Evolutionary conservation across 192 early-diverging fungal species (phyloP), one percentile per base, ranked within the genome.

Genomic region (Coemansia pectinata): DNA sequence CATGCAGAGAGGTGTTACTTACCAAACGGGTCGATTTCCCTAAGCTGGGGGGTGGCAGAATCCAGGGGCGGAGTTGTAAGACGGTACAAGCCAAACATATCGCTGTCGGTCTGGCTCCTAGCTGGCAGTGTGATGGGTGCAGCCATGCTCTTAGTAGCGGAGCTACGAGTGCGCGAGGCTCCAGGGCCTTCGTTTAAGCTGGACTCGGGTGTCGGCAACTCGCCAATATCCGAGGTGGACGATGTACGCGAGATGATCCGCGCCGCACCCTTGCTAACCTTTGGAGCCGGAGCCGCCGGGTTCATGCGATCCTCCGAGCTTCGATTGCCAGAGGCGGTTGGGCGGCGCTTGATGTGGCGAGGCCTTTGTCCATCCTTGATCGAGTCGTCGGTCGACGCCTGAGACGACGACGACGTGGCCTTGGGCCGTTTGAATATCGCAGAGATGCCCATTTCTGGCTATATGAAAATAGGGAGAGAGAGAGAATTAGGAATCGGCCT

Each of bases 401-500:
- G 44, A 50, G 64, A 58, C 39, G 59, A 21, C 12, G 47, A 42
- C 31, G 65, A 23, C 29, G 50, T 39, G 23, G 72, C 29, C 80
- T 75, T 83, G 62, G 63, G 47, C 57, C 76, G 72, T 70, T 72
- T 83, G 67, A 83, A 83, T 41, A 83, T 83, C n/a, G 76, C 72
- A 15, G 80, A 72, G 31, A 83, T 83, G 8, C 80, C 80, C 80
- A 83, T 83, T 55, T 44, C 23, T 55, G 40, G 50, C 48, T 39
- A 14, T 66, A 40, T 14, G 52, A 57, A 23, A 23, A 23, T 48
- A 31, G 14, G 45, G 41, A 41, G 62, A 17, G 14, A 45, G 42
- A 45, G 10, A 42, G 42, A 45, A 45, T 25, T 65, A 17, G 48
- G 44, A 65, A 65, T 50, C 31, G 40, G 44, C 17, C 21, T 9